A percentile compares a stretch with the other conserved stretches of the same genome.
Evolutionary conservation across 2,329 filamentous ascomycete genomes (phyloP).

Genomic region (Colletotrichum godetiae): DNA sequence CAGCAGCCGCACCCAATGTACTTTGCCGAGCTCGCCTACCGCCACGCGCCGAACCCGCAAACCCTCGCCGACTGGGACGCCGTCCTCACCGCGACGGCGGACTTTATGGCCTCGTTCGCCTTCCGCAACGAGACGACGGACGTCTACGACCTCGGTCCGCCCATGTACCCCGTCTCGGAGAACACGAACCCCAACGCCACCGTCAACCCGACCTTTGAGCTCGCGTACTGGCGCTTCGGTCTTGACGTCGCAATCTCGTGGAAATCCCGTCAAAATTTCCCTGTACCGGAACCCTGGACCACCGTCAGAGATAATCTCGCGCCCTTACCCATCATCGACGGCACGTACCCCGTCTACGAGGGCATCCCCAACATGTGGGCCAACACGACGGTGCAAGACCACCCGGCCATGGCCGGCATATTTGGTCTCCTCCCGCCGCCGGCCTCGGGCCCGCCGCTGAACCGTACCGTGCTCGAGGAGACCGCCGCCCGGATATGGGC

Average conservation of each 20-base stretch:
- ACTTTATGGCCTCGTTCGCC: slow-evolving; percentile 70
- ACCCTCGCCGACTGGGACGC: slow-evolving; percentile 65
- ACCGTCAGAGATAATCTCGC: slow-evolving; percentile 63
- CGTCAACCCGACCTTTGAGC: slow-evolving; percentile 69
- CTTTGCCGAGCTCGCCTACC: slow-evolving; percentile 68
- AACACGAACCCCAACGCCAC: slow-evolving; percentile 69
- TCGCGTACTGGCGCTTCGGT: slow-evolving; percentile 72
- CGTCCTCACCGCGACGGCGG: slow-evolving; percentile 61
- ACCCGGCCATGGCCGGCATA: slow-evolving; percentile 56
- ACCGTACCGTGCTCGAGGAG: slow-evolving; percentile 47
- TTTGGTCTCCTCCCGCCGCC: slow-evolving; percentile 56
- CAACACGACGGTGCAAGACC: slow-evolving; percentile 52
- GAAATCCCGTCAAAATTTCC: slow-evolving; percentile 59
- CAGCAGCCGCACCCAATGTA: slow-evolving; percentile 72
- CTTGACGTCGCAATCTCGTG: slow-evolving; percentile 64
- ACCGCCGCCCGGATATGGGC: slow-evolving; percentile 52
- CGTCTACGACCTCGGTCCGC: slow-evolving; percentile 61
- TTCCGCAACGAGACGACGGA: slow-evolving; percentile 63
- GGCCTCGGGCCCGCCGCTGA: slow-evolving; percentile 45
- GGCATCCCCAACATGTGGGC: slow-evolving; percentile 55
- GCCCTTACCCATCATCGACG: slow-evolving; percentile 60
- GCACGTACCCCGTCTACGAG: slow-evolving; percentile 66
- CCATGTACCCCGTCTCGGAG: slow-evolving; percentile 61
- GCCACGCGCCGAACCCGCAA: slow-evolving; percentile 52
- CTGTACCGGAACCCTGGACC: slow-evolving; percentile 57